phyloP scores from a whole-genome alignment of 257 asterid genomes.

The Solanum verrucosum region DNA sequence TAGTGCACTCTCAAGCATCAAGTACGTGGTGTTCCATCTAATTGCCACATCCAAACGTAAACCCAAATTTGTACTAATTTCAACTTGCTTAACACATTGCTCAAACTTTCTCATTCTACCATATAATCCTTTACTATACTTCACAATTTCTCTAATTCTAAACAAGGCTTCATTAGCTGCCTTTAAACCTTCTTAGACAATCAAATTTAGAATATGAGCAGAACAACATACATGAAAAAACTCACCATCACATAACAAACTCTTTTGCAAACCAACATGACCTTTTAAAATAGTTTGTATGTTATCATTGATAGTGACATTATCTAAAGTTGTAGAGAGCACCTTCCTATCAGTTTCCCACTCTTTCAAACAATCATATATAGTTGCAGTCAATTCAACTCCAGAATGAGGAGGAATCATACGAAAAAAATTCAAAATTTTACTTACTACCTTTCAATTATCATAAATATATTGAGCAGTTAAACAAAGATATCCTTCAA shows the following conservation, averaged over 20 bases:
- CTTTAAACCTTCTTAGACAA: neutral
- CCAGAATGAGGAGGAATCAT: neutral
- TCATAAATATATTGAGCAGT: neutral
- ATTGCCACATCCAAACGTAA: neutral
- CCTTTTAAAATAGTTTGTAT: neutral
- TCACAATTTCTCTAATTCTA: neutral
- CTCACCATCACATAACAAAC: neutral
- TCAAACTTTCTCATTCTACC: neutral
- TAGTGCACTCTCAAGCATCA: neutral
- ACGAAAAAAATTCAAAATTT: neutral
- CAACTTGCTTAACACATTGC: neutral
- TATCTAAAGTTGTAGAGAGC: neutral
- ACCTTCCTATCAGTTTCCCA: neutral
- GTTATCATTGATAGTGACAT: neutral
- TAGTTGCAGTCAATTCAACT: neutral
- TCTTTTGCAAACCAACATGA: neutral
- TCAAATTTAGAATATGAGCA: neutral
- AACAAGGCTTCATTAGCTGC: no score
- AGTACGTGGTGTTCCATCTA: neutral
- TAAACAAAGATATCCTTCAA: neutral
- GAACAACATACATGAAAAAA: neutral
- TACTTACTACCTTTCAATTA: neutral
- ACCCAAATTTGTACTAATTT: neutral
- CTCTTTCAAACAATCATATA: neutral
- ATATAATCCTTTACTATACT: neutral